Conservation (phyloP, 345 rosid genomes). For the Mercurialis annua region DNA sequence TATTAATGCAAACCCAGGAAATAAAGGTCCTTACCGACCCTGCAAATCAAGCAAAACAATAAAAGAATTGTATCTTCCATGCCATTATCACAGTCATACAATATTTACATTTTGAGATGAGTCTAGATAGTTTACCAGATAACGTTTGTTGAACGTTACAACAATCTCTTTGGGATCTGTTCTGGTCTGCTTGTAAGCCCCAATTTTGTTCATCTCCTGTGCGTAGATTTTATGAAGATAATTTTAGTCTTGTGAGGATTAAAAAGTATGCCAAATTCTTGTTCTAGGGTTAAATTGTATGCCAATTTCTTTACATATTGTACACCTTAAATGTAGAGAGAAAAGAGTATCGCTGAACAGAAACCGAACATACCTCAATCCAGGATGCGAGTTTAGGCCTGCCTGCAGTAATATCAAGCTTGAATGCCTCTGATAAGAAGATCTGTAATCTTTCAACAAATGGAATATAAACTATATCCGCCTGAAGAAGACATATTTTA, state of each 20-base stretch:
- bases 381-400: conserved; percentile 76
- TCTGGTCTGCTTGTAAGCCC: conserved; percentile 68
- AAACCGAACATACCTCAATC: conserved; percentile 47
- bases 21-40: conserved; percentile 19
- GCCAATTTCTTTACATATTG: neutral
- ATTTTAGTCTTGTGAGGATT: no score
- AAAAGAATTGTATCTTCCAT: neutral
- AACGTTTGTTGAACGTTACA: conserved; percentile 43
- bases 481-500: conserved; percentile 37
- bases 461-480: conserved; percentile 67
- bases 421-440: conserved; percentile 44
- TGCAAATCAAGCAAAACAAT: conserved; percentile 4
- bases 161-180: conserved; percentile 46
- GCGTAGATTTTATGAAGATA: no score
- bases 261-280: no score
- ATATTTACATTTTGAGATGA: neutral
- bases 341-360: neutral
- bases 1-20: no score
- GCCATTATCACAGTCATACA: neutral
- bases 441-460: conserved; percentile 62
- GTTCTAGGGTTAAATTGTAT: no score
- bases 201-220: conserved; percentile 72
- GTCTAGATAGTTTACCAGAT: conserved; percentile 35
- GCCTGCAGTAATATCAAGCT: conserved; percentile 54
- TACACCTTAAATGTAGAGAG: no score